Evolutionary conservation across 2,329 filamentous ascomycete species (phyloP), one percentile per base, ranked within the genome.

Genomic region (Esteya vermicola): DNA sequence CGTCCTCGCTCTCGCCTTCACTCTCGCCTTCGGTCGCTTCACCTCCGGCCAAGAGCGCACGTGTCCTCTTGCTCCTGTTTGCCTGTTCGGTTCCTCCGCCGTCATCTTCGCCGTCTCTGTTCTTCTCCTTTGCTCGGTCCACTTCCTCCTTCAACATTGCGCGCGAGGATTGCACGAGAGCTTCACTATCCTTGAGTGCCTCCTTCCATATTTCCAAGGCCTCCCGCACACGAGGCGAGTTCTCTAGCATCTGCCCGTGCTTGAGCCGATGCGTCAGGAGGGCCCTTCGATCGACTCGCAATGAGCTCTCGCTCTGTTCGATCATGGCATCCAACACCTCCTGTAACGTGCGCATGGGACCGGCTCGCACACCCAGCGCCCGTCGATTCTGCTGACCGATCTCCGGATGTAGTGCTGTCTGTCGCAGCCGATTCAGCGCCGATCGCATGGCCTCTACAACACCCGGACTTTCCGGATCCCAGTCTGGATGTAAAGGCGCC

Each of bases 311-410:
- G 33, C 81, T 86, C 52, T 89, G 78, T 41, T 94, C 85, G 43
- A 95, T 80, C 89, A 98, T 95, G 5, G 80, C 77, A 47, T 85
- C 79, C 10, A 98, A 64, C 1, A 96, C 89, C 56, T 96, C 84
- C 16, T 78, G 73, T 2, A 94, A 80, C 1, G 88, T 93, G 12
- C 83, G 72, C 47, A 95, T 66, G 0, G 84, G 79, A 0, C 73
- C 77, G 39, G 67, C 68, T 36, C 68, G 74, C 33, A 71, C 67
- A 2, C 79, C 79, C 6, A 84, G 58, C 0, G 72, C 70, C 45
- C 70, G 72, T 13, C 79, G 67, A 48, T 80, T 81, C 25, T 71
- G 72, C 9, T 68, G 68, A 16, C 81, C 81, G 32, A 93, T 73
- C 53, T 93, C 81, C 0, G 89, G 85, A 57, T 95, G 86, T 14